Base-by-base conservation (phyloP, 495 filamentous ascomycete genomes). In the Acidiella bohemica region DNA sequence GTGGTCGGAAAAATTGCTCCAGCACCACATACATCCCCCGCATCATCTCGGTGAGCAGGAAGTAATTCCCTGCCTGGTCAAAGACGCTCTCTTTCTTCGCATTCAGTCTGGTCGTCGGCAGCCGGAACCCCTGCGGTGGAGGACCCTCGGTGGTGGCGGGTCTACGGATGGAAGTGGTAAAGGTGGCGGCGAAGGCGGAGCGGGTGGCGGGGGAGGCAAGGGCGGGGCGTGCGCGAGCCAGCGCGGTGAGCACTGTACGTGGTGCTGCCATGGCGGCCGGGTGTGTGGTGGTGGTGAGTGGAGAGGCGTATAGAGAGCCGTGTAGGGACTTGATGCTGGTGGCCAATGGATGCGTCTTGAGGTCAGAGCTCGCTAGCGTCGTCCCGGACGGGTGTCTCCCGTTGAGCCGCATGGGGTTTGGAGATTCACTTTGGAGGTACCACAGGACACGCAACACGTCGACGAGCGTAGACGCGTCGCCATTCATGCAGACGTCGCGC, bases 1-100 rank as follows among this genome's bases (percentile, higher is more conserved):
- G 90, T 59, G 90, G 81, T 58, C 90, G 67, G 70, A 97, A 97
- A 73, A 80, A 97, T 67, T 97, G 88, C 73, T 97, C 90, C 61
- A 97, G 56, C 59, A 90, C 78, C 37, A 96, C 81, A 56, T 93
- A 96, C 92, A 97, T 95, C 59, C 90, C 90, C 53, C 90, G 75
- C 58, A 83, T 63, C 77, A 97, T 90, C 70, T 97, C 90, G 5
- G 81, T 80, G 70, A 96, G 58, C 46, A 96, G 72, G 62, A 96
- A 94, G 67, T 85, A 94, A 56, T 82, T 81, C 36, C 78, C 82
- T n/a, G 81, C 77, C 62, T 79, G 80, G 59, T 92, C 81, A 30
- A 90, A 59, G 4, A 77, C 71, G 30, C 71, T 72, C 56, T 90
- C 81, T 27, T 70, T 61, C 41, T 72, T 64, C 48, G 84, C 65